A percentile compares a stretch with the other conserved stretches of the same genome.
Conservation (phyloP, 2,329 filamentous ascomycete genomes). For the Pyrenophora seminiperda region DNA sequence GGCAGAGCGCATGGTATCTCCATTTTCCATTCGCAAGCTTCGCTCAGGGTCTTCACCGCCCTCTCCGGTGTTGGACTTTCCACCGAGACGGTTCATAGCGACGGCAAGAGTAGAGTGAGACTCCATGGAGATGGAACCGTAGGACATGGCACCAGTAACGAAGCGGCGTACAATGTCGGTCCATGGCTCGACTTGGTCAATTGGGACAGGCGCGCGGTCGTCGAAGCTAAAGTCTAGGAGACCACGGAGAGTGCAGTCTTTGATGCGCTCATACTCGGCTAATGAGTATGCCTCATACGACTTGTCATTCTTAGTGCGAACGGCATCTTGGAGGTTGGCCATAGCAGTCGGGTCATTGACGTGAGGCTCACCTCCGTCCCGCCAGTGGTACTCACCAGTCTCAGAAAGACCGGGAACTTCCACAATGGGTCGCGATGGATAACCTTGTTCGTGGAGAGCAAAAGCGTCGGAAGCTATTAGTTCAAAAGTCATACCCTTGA, state of each 20-base stretch:
- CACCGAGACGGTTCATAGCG: conserved; percentile 94
- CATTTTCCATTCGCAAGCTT: conserved; percentile 83
- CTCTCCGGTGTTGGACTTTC: conserved; percentile 97
- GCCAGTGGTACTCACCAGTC: conserved; percentile 97
- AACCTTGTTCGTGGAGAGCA: conserved; percentile 92
- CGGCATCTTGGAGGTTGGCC: conserved; percentile 95
- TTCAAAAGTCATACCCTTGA: conserved; percentile 92
- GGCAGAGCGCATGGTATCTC: conserved; percentile 94
- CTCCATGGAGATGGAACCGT: conserved; percentile 98
- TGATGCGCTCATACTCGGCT: conserved; percentile 94
- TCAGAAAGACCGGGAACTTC: conserved; percentile 81
- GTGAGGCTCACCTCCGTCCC: conserved; percentile 92
- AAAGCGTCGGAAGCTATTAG: conserved; percentile 93
- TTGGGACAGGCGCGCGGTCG: conserved; percentile 79
- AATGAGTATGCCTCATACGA: conserved; percentile 96
- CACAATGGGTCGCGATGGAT: conserved; percentile 77
- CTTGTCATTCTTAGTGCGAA: conserved; percentile 96
- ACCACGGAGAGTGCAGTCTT: conserved; percentile 91
- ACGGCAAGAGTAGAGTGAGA: conserved; percentile 94
- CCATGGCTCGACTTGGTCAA: conserved; percentile 97
- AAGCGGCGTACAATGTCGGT: conserved; percentile 96
- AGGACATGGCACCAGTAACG: conserved; percentile 97
- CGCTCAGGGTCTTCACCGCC: conserved; percentile 95
- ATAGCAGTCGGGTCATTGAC: conserved; percentile 94
- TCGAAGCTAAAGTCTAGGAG: conserved; percentile 97